Evolutionary conservation across 1,284 basidiomycete species (phyloP).

Genomic region (Ganoderma leucocontextum): DNA sequence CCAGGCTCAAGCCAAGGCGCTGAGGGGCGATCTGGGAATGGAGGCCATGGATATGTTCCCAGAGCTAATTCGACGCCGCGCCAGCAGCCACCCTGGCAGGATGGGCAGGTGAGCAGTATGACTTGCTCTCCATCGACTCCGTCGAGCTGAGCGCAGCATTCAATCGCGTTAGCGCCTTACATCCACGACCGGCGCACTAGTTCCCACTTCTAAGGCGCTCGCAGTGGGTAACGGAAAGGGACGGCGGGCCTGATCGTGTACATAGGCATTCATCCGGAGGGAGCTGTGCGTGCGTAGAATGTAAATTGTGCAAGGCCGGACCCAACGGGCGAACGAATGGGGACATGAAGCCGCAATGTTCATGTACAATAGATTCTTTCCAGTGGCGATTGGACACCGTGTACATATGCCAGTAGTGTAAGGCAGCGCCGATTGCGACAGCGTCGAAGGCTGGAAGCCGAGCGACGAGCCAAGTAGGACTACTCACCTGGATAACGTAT

Average conservation of each 20-base stretch:
- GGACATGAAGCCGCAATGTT: background rate
- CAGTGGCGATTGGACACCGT: background rate
- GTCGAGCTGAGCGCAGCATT: background rate
- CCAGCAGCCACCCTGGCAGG: background rate
- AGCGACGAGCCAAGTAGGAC: background rate
- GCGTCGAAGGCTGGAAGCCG: too few relatives aligned
- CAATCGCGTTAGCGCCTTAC: background rate
- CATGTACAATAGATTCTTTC: background rate
- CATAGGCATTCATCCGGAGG: background rate
- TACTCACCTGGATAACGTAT: background rate
- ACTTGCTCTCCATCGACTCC: background rate
- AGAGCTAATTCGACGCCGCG: background rate
- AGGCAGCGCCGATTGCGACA: background rate
- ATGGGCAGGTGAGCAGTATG: background rate
- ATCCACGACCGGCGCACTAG: background rate
- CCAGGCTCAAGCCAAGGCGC: background rate
- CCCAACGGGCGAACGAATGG: background rate
- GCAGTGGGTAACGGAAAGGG: background rate
- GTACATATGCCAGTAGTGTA: background rate
- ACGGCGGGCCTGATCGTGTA: background rate
- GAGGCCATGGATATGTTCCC: background rate
- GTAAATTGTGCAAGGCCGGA: background rate
- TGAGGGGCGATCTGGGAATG: background rate
- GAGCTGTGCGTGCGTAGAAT: background rate
- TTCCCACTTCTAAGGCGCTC: background rate